phyloP scores from a whole-genome alignment of 768 basidiomycete species.

The Heimioporus sp. region DNA sequence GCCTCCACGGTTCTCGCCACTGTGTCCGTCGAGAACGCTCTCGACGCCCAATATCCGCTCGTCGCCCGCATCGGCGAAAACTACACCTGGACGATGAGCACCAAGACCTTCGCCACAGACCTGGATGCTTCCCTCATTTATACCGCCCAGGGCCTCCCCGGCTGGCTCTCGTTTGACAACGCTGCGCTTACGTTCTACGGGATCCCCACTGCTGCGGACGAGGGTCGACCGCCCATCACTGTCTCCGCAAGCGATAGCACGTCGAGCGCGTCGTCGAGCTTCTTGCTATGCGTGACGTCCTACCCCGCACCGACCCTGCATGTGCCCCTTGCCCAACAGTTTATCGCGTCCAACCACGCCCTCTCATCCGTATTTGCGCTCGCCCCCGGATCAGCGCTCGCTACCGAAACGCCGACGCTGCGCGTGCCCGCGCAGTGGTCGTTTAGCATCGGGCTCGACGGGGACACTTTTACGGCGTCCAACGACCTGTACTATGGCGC shows the following conservation, averaged over 20 bases:
- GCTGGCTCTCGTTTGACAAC: constrained; percentile 77
- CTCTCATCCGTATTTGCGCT: constrained; percentile 77
- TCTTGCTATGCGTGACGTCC: constrained; percentile 57
- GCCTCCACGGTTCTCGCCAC: constrained; percentile 41
- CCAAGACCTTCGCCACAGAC: constrained; percentile 58
- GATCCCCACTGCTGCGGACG: constrained; percentile 59
- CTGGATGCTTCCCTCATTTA: constrained; percentile 47
- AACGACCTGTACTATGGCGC: constrained; percentile 61
- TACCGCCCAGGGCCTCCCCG: constrained; percentile 56
- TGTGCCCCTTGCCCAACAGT: constrained; percentile 57
- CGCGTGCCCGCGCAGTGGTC: constrained; percentile 83
- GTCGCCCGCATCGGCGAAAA: constrained; percentile 66
- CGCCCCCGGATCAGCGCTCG: constrained; percentile 56
- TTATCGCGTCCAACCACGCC: constrained; percentile 54
- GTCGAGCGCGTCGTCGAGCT: constrained; percentile 49
- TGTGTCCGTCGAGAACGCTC: constrained; percentile 54
- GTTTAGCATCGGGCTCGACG: constrained; percentile 83
- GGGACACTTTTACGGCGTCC: constrained; percentile 53
- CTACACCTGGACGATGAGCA: constrained; percentile 71
- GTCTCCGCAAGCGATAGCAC: constrained; percentile 60
- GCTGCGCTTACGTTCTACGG: constrained; percentile 62
- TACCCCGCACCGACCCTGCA: constrained; percentile 53
- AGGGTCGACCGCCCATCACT: constrained; percentile 58
- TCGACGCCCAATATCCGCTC: constrained; percentile 71
- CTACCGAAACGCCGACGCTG: constrained; percentile 50